Evolutionary conservation across 1,139 yeast species (phyloP), one percentile per base, ranked within the genome.

Genomic region (Arxiozyma slooffiae): DNA sequence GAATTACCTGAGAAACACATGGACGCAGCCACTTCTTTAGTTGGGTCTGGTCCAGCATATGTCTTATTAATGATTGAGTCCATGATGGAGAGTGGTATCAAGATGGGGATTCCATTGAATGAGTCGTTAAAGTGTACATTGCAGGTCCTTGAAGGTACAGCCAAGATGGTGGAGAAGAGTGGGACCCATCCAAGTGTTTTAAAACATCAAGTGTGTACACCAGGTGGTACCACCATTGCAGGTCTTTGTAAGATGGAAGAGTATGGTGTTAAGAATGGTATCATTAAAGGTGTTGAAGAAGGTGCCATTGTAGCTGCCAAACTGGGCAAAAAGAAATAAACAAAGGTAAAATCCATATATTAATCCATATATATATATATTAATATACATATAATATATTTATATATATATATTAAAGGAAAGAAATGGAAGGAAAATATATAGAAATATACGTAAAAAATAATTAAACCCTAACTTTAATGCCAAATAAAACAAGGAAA

Each of bases 21-120:
- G 90, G 97, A 92, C 64, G 96, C 94, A 7, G 95, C 96, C 48
- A 92, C 97, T 14, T 85, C 97, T 0, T 76, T 92, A 51, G 89
- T 95, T 54, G 99, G 98, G 1, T 87, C 96, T 2, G 97, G 97
- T 0, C 97, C 97, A 1, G 99, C 98, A 0, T 94, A 92, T 67
- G 86, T 88, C 53, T 76, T 90, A 62, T 73, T 89, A 60, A 82
- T 90, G 81, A 76, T 92, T 76, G 98, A 92, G 71, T 82, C 96
- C 1, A 71, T 94, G 71, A 82, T 87, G 60, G 99, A 92, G 62
- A 96, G 97, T 53, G 98, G 96, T 14, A 85, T 92, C 51, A 79
- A 88, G 67, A 82, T 87, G 90, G 99, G 99, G 1, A 79, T 92
- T 60, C 97, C 97, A 21, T 83, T 80, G 63, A 84, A 83, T 46